A percentile compares a stretch with the other conserved stretches of the same genome.
phyloP scores from a whole-genome alignment of 768 basidiomycete genomes.

The Lepiota venenata region DNA sequence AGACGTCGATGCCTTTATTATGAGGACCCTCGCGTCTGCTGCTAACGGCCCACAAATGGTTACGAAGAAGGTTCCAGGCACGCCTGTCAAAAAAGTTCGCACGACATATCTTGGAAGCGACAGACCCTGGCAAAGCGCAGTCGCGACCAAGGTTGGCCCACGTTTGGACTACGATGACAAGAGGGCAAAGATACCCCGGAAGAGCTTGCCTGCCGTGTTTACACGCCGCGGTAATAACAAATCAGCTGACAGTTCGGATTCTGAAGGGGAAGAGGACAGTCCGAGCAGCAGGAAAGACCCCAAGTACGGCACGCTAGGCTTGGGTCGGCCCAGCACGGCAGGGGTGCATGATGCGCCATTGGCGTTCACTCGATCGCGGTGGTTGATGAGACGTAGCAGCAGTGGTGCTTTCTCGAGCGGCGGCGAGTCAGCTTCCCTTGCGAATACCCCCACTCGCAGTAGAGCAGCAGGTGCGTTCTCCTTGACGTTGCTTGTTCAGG shows the following conservation, averaged over 20 bases:
- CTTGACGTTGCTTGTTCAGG: slow-evolving; percentile 8
- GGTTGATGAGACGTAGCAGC: slow-evolving; percentile 74
- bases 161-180: slow-evolving; percentile 43
- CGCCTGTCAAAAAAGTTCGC: slow-evolving; percentile 76
- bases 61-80: slow-evolving; percentile 68
- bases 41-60: slow-evolving; percentile 43
- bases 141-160: slow-evolving; percentile 62
- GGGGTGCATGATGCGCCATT: slow-evolving; percentile 23
- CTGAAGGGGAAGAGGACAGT: slow-evolving; percentile 66
- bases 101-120: slow-evolving; percentile 53
- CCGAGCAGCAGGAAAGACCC: slow-evolving; percentile 48
- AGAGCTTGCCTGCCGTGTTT: slow-evolving; percentile 73
- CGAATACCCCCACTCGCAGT: slow-evolving; percentile 60
- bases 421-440: slow-evolving; percentile 56
- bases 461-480: slow-evolving; percentile 43
- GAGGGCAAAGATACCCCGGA: slow-evolving; percentile 44
- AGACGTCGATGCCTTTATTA: slow-evolving; percentile 69
- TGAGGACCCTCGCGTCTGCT: slow-evolving; percentile 60
- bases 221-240: slow-evolving; percentile 27
- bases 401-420: slow-evolving; percentile 80
- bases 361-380: slow-evolving; percentile 44
- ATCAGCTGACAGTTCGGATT: slow-evolving; percentile 44
- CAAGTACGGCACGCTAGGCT: slow-evolving; percentile 61
- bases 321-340: slow-evolving; percentile 51
- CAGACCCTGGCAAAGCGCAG: slow-evolving; percentile 80